Conservation (phyloP, 1,284 basidiomycete species). For the Austroboletus novae-zelandiae region DNA sequence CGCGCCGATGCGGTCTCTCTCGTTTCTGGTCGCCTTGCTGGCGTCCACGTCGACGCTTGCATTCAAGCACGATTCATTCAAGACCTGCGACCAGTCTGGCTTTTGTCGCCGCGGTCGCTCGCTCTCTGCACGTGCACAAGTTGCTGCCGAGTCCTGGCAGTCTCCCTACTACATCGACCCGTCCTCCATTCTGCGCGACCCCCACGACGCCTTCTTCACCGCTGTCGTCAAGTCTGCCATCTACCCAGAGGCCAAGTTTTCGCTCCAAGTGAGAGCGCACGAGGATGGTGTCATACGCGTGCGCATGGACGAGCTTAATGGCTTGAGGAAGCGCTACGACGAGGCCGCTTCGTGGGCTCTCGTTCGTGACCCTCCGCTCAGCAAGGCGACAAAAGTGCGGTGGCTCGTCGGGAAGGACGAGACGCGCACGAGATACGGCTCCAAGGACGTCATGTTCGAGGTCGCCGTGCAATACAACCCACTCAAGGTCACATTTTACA, state of each 20-base stretch:
- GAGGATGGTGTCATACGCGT: conserved; percentile 83
- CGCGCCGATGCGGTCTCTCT: conserved; percentile 21
- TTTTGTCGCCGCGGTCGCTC: conserved; percentile 89
- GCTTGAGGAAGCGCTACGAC: conserved; percentile 80
- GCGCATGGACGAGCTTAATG: conserved; percentile 81
- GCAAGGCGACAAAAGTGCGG: conserved; percentile 41
- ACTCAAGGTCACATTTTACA: conserved; percentile 67
- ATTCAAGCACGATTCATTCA: conserved; percentile 83
- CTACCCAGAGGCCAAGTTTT: conserved; percentile 81
- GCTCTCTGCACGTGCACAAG: conserved; percentile 67
- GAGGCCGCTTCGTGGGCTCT: conserved; percentile 88
- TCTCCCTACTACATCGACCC: conserved; percentile 82
- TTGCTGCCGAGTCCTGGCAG: conserved; percentile 57
- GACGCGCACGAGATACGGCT: conserved; percentile 56
- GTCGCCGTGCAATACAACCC: conserved; percentile 73
- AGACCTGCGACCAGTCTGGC: conserved; percentile 84
- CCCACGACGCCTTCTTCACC: conserved; percentile 61
- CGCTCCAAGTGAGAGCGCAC: conserved; percentile 78
- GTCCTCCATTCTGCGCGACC: conserved; percentile 47
- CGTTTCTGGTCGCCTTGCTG: conserved; percentile 27
- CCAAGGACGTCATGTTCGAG: conserved; percentile 59
- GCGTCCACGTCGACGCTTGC: conserved; percentile 39
- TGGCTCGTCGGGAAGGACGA: conserved; percentile 67
- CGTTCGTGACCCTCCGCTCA: conserved; percentile 62
- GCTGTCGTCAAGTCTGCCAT: conserved; percentile 74